Evolutionary conservation across 495 filamentous ascomycete species (phyloP).

Genomic region (Penicillium coffeae): DNA sequence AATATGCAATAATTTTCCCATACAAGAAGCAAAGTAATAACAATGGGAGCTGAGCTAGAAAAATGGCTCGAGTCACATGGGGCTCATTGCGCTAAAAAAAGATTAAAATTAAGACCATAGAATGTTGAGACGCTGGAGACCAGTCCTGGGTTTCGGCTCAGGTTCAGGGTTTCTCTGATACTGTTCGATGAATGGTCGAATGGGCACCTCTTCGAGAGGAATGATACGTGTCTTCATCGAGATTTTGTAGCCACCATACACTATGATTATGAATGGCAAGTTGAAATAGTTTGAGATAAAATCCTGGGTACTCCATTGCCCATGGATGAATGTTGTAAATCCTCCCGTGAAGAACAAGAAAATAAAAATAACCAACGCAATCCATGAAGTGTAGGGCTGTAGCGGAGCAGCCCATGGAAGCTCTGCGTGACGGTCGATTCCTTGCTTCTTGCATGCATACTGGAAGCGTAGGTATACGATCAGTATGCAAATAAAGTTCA

Average conservation of each 20-base stretch:
- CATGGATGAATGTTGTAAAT: slow-evolving; percentile 47
- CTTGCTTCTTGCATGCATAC: slow-evolving; percentile 48
- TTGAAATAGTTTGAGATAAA: slow-evolving; percentile 39
- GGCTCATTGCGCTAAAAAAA: neutral
- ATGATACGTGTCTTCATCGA: slow-evolving; percentile 51
- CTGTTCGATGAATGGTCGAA: slow-evolving; percentile 26
- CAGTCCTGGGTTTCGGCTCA: slow-evolving; percentile 10
- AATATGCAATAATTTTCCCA: too few relatives aligned
- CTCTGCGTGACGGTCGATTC: slow-evolving; percentile 33
- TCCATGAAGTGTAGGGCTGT: slow-evolving; percentile 51
- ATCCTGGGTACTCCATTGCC: slow-evolving; percentile 29
- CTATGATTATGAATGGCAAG: slow-evolving; percentile 48
- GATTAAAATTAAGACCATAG: slow-evolving; percentile 18
- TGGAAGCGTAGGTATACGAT: slow-evolving; percentile 54
- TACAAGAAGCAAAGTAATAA: too few relatives aligned
- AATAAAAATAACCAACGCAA: slow-evolving; percentile 42
- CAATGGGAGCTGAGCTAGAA: too few relatives aligned
- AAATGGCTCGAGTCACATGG: too few relatives aligned
- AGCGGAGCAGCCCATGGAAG: slow-evolving; percentile 48
- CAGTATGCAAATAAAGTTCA: slow-evolving; percentile 52
- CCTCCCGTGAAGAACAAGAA: slow-evolving; percentile 37
- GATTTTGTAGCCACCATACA: slow-evolving; percentile 55
- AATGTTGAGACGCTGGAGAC: slow-evolving; percentile 18
- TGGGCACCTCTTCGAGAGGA: slow-evolving; percentile 45
- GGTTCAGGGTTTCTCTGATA: slow-evolving; percentile 22